phyloP scores from a whole-genome alignment of 2,329 filamentous ascomycete genomes.

The Cladosporium oxysporum region DNA sequence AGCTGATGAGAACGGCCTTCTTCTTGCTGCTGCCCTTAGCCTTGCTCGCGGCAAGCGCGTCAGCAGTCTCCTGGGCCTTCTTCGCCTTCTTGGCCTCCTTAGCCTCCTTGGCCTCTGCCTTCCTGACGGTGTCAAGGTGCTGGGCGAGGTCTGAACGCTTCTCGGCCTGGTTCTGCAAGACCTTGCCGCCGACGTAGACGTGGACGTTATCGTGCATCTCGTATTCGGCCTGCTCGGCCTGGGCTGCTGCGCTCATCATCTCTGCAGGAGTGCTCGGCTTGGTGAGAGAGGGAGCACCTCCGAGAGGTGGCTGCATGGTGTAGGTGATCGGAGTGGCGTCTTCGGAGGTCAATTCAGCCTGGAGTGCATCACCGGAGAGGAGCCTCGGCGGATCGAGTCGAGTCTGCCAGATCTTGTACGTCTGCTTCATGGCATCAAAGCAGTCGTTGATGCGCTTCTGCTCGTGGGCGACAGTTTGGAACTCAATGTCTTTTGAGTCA shows the following conservation, averaged over 20 bases:
- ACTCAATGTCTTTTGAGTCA: neutral
- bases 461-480: neutral
- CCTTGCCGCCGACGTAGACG: neutral
- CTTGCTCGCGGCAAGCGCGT: neutral
- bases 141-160: neutral
- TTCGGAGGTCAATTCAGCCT: neutral
- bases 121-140: neutral
- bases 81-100: neutral
- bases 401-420: neutral
- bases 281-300: neutral
- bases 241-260: neutral
- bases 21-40: neutral
- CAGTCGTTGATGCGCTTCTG: slow-evolving; percentile 1
- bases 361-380: neutral
- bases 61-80: neutral
- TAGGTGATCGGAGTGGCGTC: neutral
- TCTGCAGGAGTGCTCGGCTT: neutral
- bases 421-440: neutral
- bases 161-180: slow-evolving; percentile 6
- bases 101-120: neutral
- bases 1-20: neutral
- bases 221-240: neutral
- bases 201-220: slow-evolving; percentile 4
- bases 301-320: neutral
- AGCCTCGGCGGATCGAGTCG: neutral